A percentile compares a stretch with the other conserved stretches of the same genome.
These are phyloP conservation scores for Chaetomium strumarium DNA, from an alignment of 2,329 filamentous ascomycete genomes.

Conservation along the genomic window DNA sequence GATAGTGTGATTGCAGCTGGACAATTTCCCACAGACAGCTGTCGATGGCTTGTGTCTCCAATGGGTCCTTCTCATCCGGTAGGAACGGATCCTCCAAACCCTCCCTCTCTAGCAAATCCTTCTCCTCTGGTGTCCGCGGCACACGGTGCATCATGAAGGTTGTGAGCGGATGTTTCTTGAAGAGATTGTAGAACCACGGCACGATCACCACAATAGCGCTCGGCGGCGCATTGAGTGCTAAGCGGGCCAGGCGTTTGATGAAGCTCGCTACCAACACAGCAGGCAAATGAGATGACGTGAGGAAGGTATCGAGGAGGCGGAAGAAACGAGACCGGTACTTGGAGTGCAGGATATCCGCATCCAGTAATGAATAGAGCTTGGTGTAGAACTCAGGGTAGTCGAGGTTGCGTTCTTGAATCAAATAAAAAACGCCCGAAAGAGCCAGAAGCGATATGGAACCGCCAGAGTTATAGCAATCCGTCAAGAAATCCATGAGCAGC, in stretches of 20 bases:
- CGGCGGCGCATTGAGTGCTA: constrained; percentile 83
- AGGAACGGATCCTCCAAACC: constrained; percentile 69
- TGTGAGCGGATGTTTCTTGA: constrained; percentile 82
- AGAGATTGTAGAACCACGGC: constrained; percentile 91
- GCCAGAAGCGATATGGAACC: constrained; percentile 84
- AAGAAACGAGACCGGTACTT: constrained; percentile 93
- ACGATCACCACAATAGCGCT: constrained; percentile 82
- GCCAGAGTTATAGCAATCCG: constrained; percentile 83
- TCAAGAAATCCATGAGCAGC: constrained; percentile 90
- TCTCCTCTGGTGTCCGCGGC: constrained; percentile 51
- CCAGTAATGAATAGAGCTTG: constrained; percentile 89
- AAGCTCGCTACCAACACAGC: constrained; percentile 89
- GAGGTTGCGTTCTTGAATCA: constrained; percentile 88
- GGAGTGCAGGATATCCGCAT: constrained; percentile 81
- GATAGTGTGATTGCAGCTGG: constrained; percentile 85
- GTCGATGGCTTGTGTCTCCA: constrained; percentile 80
- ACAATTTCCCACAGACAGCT: constrained; percentile 94
- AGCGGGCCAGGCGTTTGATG: constrained; percentile 81
- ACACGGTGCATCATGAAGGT: constrained; percentile 94
- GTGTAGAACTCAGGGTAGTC: constrained; percentile 93
- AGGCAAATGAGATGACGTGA: constrained; percentile 86
- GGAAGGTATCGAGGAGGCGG: constrained; percentile 82
- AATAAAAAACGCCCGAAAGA: constrained; percentile 86
- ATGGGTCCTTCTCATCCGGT: constrained; percentile 70
- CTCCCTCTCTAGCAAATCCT: constrained; percentile 53